These are phyloP conservation scores for Narthecium ossifragum DNA, from an alignment of 106 monocot species.

Conservation along the genomic window DNA sequence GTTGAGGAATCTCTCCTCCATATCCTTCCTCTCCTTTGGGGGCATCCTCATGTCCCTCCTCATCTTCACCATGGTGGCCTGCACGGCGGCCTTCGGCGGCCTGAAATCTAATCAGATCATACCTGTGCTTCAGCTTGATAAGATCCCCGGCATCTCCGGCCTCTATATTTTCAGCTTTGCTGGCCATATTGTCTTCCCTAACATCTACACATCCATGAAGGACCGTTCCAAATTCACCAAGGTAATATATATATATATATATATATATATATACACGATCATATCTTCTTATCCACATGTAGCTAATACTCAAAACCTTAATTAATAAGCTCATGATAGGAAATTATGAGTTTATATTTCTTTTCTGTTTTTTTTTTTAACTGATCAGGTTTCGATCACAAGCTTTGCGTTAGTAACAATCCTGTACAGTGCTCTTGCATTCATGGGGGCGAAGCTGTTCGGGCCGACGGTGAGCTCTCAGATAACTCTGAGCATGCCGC, in stretches of 20 bases:
- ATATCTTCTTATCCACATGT: background rate
- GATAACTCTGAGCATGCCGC: conserved; percentile 81
- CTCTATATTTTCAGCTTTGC: conserved; percentile 72
- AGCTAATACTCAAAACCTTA: background rate
- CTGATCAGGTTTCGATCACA: conserved; percentile 58
- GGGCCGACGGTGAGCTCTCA: conserved; percentile 61
- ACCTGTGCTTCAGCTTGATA: conserved; percentile 38
- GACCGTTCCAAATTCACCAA: conserved; percentile 78
- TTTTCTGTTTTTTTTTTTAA: background rate
- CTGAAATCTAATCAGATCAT: conserved; percentile 25
- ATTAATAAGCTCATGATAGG: background rate
- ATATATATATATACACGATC: background rate
- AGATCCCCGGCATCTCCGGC: conserved; percentile 59
- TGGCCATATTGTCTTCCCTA: conserved; percentile 82
- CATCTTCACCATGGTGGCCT: conserved; percentile 40
- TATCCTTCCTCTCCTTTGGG: conserved; percentile 71
- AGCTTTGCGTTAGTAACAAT: conserved; percentile 57
- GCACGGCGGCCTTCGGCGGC: conserved; percentile 38
- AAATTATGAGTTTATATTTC: no score
- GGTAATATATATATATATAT: conserved; percentile 22
- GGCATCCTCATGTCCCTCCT: conserved; percentile 72
- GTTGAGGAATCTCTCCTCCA: conserved; percentile 67
- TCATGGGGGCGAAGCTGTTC: conserved; percentile 71
- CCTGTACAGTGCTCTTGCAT: conserved; percentile 55
- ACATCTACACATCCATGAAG: conserved; percentile 73